Conservation (phyloP, 1,139 yeast genomes). For the Hemisphaericaspora xylofermentans region DNA sequence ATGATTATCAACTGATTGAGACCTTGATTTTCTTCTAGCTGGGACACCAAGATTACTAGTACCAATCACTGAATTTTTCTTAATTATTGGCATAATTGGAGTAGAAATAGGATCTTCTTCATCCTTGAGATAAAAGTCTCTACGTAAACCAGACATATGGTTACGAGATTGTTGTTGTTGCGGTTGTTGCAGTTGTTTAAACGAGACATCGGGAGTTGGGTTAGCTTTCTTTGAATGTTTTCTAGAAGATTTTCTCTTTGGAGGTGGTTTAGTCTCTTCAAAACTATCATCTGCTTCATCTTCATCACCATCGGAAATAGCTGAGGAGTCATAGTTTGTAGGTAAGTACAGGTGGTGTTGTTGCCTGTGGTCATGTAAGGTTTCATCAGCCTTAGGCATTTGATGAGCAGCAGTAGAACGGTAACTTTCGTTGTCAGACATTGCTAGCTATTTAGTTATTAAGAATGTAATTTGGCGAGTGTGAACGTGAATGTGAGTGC, state of each 20-base stretch:
- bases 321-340: conserved; percentile 20
- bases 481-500: too few relatives aligned
- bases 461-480: too few relatives aligned
- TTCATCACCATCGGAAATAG: conserved; percentile 11
- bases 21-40: conserved; percentile 24
- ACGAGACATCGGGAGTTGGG: conserved; percentile 12
- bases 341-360: conserved; percentile 43
- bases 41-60: background rate
- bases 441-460: too few relatives aligned
- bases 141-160: conserved; percentile 14
- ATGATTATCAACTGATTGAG: conserved; percentile 29
- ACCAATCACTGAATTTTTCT: conserved; percentile 6
- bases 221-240: conserved; percentile 2
- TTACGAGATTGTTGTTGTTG: conserved; percentile 6
- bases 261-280: background rate
- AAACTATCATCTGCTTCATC: conserved; percentile 6
- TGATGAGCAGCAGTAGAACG: conserved; percentile 37
- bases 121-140: conserved; percentile 13
- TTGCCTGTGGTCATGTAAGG: conserved; percentile 58
- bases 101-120: conserved; percentile 2
- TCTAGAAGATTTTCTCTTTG: conserved; percentile 1
- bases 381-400: conserved; percentile 42
- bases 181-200: conserved; percentile 15
- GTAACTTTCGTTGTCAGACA: conserved; percentile 50
- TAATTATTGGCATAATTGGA: conserved; percentile 6